Evolutionary conservation across 441 rosid genomes (phyloP), one percentile per base, ranked within the genome.

Genomic region (Populus trichocarpa): DNA sequence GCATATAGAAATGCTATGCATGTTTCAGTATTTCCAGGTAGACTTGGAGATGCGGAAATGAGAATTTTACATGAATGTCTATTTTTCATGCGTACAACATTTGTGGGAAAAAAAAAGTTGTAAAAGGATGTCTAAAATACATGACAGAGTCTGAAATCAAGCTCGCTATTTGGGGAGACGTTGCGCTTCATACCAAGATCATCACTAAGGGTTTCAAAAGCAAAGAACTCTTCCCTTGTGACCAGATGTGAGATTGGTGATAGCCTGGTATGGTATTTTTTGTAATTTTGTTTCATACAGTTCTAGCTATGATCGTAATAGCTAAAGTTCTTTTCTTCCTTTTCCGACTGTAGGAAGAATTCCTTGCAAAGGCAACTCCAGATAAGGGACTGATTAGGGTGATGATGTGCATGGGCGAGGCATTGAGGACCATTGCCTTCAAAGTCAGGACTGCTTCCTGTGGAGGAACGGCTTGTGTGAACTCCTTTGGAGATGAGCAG

Each of bases 401-500:
- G 32, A 30, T 30, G 32, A 30, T 30, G 32, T 30, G 32, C 32
- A 30, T 30, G 32, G 96, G 97, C 78, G 99, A 96, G 83, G 99
- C 99, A 26, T 69, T 96, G 66, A 90, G 98, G 77, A 96, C 98
- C 53, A 94, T 96, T 69, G 73, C 97, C 70, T 92, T 89, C 71
- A 96, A 96, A 74, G 98, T 96, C 50, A 92, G 95, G 82, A 96
- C 99, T 25, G 98, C 99, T 82, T 94, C 99, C 71, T 96, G 98
- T 80, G 98, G 95, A 74, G 98, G 98, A 82, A 96, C 32, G 32
- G 32, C 32, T 30, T 30, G 32, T 4, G 32, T 30, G 32, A 30
- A 30, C 32, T 30, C 32, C 32, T 30, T 30, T 30, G 32, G 32
- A 30, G 32, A 30, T 30, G 32, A 30, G 32, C 99, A 23, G 93